These are phyloP conservation scores for Ceratobasidium sp. DNA, from an alignment of 1,284 basidiomycete species.

Conservation along the genomic window DNA sequence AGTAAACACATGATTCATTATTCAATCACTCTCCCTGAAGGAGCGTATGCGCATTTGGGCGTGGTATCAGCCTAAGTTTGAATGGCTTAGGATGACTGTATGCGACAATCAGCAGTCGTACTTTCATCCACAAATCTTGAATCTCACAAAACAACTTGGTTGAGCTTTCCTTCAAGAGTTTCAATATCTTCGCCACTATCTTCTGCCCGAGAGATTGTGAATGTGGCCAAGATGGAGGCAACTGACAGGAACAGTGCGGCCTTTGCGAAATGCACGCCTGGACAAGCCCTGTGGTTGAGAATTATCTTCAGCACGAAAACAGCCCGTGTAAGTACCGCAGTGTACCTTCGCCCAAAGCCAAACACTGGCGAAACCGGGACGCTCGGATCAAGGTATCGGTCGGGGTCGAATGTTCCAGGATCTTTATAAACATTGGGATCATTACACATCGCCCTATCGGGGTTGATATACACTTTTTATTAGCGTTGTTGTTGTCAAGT, in stretches of 20 bases:
- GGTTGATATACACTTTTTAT: background rate
- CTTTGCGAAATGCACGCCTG: constrained; percentile 30
- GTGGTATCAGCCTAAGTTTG: background rate
- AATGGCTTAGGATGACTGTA: constrained; percentile 2
- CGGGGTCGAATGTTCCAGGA: constrained; percentile 60
- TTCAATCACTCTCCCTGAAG: background rate
- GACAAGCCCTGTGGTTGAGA: constrained; percentile 25
- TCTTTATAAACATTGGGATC: constrained; percentile 58
- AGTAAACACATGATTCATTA: background rate
- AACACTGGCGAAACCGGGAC: constrained; percentile 10
- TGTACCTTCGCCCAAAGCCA: constrained; percentile 30
- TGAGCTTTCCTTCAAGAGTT: background rate
- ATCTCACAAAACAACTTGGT: background rate
- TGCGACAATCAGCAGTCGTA: background rate
- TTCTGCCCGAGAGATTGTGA: constrained; percentile 46
- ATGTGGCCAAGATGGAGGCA: constrained; percentile 47
- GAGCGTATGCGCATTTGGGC: background rate
- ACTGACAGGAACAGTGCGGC: constrained; percentile 25
- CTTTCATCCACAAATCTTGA: background rate
- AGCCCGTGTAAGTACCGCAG: no score
- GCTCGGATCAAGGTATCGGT: constrained; percentile 53
- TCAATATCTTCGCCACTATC: constrained; percentile 40
- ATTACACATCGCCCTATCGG: constrained; percentile 60
- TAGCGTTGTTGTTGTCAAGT: background rate
- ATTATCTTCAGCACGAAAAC: no score